Evolutionary conservation across 495 filamentous ascomycete genomes (phyloP).

Genomic region (Podospora bellae-mahoneyi): DNA sequence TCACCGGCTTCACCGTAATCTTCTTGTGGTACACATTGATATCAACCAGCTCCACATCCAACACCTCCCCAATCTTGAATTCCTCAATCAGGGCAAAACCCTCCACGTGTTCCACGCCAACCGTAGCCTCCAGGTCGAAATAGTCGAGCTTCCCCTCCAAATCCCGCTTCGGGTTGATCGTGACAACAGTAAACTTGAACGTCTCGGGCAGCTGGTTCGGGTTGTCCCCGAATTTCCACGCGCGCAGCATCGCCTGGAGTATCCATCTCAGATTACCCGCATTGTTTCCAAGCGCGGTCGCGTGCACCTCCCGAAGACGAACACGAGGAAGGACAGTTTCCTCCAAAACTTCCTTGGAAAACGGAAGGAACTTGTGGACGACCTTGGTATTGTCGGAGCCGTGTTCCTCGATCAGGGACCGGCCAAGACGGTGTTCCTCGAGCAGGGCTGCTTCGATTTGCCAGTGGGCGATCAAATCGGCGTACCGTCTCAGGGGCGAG

Average conservation of each 20-base stretch:
- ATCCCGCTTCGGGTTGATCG: slow-evolving; percentile 16
- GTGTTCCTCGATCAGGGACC: slow-evolving; percentile 45
- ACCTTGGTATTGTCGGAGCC: slow-evolving; percentile 13
- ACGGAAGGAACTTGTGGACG: slow-evolving; percentile 54
- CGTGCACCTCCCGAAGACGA: slow-evolving; percentile 47
- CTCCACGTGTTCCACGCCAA: slow-evolving; percentile 35
- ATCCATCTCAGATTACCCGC: slow-evolving; percentile 54
- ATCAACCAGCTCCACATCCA: slow-evolving; percentile 56
- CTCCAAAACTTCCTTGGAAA: slow-evolving; percentile 56
- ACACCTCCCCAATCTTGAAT: slow-evolving; percentile 47
- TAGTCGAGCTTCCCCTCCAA: slow-evolving; percentile 38
- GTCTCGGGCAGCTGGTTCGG: slow-evolving; percentile 53
- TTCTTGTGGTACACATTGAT: slow-evolving; percentile 52
- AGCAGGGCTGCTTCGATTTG: slow-evolving; percentile 82
- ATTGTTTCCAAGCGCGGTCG: slow-evolving; percentile 28
- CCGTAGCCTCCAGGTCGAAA: slow-evolving; percentile 36
- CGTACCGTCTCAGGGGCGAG: slow-evolving; percentile 78
- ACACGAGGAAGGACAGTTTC: slow-evolving; percentile 47
- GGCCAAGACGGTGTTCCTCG: slow-evolving; percentile 58
- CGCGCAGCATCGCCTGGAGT: slow-evolving; percentile 67
- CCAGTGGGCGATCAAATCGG: slow-evolving; percentile 83
- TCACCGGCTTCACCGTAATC: slow-evolving; percentile 50
- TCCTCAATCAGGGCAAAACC: slow-evolving; percentile 34
- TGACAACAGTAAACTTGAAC: slow-evolving; percentile 52
- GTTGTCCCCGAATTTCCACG: slow-evolving; percentile 64